Evolutionary conservation across 768 basidiomycete species (phyloP), one percentile per base, ranked within the genome.

Genomic region (Pisolithus albus): DNA sequence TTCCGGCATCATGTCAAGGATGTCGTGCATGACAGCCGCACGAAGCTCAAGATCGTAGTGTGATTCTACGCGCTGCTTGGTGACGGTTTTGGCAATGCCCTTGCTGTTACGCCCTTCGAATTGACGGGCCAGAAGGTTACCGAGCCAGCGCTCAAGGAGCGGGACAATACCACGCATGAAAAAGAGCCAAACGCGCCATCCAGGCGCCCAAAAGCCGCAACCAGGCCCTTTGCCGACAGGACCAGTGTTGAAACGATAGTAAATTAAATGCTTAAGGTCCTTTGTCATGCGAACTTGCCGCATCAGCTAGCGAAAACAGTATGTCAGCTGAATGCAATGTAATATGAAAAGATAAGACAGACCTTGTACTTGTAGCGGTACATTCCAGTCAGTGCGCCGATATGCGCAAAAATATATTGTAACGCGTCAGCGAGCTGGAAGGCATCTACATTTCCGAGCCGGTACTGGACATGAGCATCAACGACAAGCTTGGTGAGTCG

Each of bases 1-100:
- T 69, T 98, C 96, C 7, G 96, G 96, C 95, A 98, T 97, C 95
- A 98, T 97, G 74, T 98, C 95, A 59, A 99, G 76, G 60, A 99
- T 98, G 69, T 99, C 95, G 72, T 97, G 95, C 96, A 99, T 98
- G 61, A 99, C 95, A 44, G 96, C 94, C 0, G 96, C 96, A 49
- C 96, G 86, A 41, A 99, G 74, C 66, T 99, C 96, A 34, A 99
- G 78, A 68, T 99, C 96, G 61, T 94, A 98, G 67, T 99, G 96
- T 8, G 93, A 96, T 70, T 99, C 96, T 13, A 98, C 96, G 62
- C 95, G 84, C 72, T 99, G 96, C 72, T 99, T 99, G 23, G 96
- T 99, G 21, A 99, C 95, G 0, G 95, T 98, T 75, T 96, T 96
- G 1, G 95, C 95, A 54, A 94, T 81, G 47, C 93, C 93, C 70